These are phyloP conservation scores for Diaporthe humulicola DNA, from an alignment of 2,329 filamentous ascomycete species.

Conservation along the genomic window DNA sequence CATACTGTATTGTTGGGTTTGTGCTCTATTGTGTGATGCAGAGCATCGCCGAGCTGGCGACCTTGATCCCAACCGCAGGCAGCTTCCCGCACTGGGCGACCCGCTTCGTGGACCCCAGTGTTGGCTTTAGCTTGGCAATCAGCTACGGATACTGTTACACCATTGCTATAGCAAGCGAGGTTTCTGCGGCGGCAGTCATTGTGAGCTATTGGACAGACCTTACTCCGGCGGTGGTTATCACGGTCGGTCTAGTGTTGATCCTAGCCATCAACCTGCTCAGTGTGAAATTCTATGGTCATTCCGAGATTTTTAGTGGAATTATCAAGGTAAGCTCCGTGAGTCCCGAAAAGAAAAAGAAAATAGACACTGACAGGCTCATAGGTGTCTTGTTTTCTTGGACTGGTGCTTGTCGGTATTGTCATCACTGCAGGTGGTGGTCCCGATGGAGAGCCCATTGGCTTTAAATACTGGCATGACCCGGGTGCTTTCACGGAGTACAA, in stretches of 20 bases:
- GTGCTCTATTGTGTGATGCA: slow-evolving; percentile 40
- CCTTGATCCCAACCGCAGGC: slow-evolving; percentile 41
- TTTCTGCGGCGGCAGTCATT: slow-evolving; percentile 41
- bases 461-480: slow-evolving; percentile 41
- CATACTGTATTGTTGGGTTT: slow-evolving; percentile 38
- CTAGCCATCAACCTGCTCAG: slow-evolving; percentile 38
- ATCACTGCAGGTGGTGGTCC: slow-evolving; percentile 42
- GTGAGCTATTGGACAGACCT: slow-evolving; percentile 41
- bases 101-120: slow-evolving; percentile 40
- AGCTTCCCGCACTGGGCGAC: slow-evolving; percentile 42
- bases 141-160: slow-evolving; percentile 42
- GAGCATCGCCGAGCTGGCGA: slow-evolving; percentile 41
- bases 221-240: slow-evolving; percentile 40
- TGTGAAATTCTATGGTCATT: slow-evolving; percentile 38
- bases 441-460: slow-evolving; percentile 40
- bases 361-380: slow-evolving; percentile 16
- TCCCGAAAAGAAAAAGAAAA: not conserved
- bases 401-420: slow-evolving; percentile 41
- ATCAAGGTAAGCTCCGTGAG: slow-evolving; percentile 18
- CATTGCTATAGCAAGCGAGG: slow-evolving; percentile 40
- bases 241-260: slow-evolving; percentile 35
- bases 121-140: slow-evolving; percentile 41
- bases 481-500: slow-evolving; percentile 42
- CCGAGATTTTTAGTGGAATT: slow-evolving; percentile 34
- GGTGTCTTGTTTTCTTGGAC: slow-evolving; percentile 40